Conservation (phyloP, 805 yeast species). For the Yarrowia sp. region DNA sequence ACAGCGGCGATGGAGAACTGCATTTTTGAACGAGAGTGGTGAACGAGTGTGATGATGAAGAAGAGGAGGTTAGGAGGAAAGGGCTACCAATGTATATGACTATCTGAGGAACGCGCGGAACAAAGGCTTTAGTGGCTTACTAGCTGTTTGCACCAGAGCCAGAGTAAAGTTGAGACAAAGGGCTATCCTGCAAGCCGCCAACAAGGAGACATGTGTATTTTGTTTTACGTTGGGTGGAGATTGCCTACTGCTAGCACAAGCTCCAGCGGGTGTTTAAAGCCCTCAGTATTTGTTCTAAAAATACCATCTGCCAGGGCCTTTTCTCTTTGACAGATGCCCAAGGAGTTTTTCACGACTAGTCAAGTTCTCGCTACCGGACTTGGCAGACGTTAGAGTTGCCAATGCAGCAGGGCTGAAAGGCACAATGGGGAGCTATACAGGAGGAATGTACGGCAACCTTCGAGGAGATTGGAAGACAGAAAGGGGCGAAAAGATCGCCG, state of each 20-base stretch:
- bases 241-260: too few relatives aligned
- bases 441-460: conserved; percentile 14
- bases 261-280: too few relatives aligned
- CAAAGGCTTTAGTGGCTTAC: neutral
- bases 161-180: neutral
- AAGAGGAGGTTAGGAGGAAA: conserved; percentile 10
- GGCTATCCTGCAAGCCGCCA: neutral
- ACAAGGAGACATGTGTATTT: neutral
- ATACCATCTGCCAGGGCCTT: neutral
- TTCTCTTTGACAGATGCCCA: neutral
- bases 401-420: conserved; percentile 17
- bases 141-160: neutral
- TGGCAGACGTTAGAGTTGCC: neutral
- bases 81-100: neutral
- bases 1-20: conserved; percentile 18
- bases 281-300: neutral
- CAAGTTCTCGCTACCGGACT: neutral
- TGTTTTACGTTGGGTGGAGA: neutral
- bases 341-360: neutral
- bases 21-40: conserved; percentile 1
- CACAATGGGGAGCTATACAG: conserved; percentile 11
- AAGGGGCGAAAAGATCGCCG: conserved; percentile 10
- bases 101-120: conserved; percentile 1
- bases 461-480: conserved; percentile 2
- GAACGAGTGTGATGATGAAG: conserved; percentile 5